These are phyloP conservation scores for Stereocaulon alpinum DNA, from an alignment of 495 filamentous ascomycete species.

Conservation along the genomic window DNA sequence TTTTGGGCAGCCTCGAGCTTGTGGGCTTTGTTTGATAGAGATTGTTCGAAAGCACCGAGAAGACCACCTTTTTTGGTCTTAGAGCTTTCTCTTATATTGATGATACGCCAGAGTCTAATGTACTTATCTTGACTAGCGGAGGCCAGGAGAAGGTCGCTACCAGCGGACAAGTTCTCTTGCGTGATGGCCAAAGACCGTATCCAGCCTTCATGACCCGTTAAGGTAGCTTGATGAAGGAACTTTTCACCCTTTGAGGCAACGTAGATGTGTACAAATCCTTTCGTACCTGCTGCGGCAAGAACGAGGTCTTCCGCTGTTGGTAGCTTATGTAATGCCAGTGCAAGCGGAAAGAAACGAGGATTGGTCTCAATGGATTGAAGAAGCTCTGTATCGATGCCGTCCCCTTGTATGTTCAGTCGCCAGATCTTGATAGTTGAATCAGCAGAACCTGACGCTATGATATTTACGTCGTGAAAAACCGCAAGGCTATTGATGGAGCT, in stretches of 20 bases:
- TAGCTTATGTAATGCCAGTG: conserved; percentile 54
- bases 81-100: conserved; percentile 42
- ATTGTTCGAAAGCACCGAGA: conserved; percentile 38
- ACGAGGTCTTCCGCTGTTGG: conserved; percentile 40
- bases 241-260: conserved; percentile 36
- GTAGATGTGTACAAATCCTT: conserved; percentile 65
- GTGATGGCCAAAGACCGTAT: conserved; percentile 74
- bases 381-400: conserved; percentile 31
- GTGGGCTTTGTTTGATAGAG: conserved; percentile 81
- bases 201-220: conserved; percentile 93
- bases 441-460: conserved; percentile 65
- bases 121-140: conserved; percentile 98
- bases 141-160: conserved; percentile 68
- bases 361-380: conserved; percentile 63
- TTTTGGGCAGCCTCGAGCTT: conserved; percentile 45
- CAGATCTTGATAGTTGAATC: conserved; percentile 79
- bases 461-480: conserved; percentile 36
- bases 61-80: background rate
- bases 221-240: conserved; percentile 66
- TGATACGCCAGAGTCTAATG: conserved; percentile 84
- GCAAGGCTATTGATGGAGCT: conserved; percentile 73
- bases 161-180: conserved; percentile 42
- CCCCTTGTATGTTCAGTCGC: conserved; percentile 41
- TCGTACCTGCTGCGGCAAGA: conserved; percentile 78
- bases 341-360: conserved; percentile 71